Evolutionary conservation across 805 yeast species (phyloP).

Genomic region (Saccharomyces paradoxus): DNA sequence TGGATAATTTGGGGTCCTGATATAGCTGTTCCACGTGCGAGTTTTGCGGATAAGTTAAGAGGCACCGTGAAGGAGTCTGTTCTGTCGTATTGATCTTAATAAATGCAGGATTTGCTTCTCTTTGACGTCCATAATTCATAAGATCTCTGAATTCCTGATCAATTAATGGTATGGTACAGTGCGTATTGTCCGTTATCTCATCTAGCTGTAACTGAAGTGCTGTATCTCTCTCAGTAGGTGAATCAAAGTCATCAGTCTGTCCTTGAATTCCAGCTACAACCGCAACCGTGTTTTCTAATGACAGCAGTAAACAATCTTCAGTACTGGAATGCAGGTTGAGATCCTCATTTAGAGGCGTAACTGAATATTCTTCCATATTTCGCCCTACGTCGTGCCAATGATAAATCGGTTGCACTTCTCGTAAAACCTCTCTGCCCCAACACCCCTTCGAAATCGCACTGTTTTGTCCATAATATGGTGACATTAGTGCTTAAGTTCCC

Average conservation of each 20-base stretch:
- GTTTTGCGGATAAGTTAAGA: not conserved
- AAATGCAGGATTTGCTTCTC: not conserved
- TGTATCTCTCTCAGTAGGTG: not conserved
- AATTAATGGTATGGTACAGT: not conserved
- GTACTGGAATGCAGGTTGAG: not conserved
- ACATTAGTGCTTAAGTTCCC: not conserved
- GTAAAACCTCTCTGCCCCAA: not conserved
- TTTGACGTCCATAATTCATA: not conserved
- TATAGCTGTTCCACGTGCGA: not conserved
- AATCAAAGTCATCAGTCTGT: not conserved
- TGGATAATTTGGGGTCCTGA: slow-evolving; percentile 9
- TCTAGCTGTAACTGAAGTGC: not conserved
- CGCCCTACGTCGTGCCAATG: not conserved
- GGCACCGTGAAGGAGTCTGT: not conserved
- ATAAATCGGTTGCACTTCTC: not conserved
- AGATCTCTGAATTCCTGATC: not conserved
- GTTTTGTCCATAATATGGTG: not conserved
- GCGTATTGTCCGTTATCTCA: not conserved
- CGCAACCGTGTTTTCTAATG: not conserved
- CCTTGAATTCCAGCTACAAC: not conserved
- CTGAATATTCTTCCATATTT: not conserved
- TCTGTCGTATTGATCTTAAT: not conserved
- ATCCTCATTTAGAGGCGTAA: not conserved
- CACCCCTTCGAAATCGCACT: not conserved
- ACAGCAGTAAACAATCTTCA: not conserved